Evolutionary conservation across 2,329 filamentous ascomycete genomes (phyloP), one percentile per base, ranked within the genome.

Genomic region (Penicillium aurantiogriseum): DNA sequence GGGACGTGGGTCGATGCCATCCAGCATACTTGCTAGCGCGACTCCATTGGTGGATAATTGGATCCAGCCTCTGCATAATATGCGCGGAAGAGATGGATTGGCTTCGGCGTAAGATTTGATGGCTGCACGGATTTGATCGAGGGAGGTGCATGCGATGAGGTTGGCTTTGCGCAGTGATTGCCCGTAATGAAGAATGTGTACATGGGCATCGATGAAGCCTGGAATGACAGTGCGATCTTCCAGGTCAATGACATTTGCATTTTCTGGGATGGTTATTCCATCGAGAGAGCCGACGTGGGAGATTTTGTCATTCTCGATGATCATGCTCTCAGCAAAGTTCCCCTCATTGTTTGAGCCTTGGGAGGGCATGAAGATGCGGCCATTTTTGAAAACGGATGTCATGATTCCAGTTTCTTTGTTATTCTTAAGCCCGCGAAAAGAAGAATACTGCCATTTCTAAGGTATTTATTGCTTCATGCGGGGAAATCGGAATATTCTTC

Each of bases 161-260:
- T 76, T 64, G 31, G 80, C 69, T 65, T 80, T 80, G 33, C 73
- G 70, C 3, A 81, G 70, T 0, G 79, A 77, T n/a, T 77, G 72
- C 0, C 79, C 79, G n/a, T 80, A 77, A n/a, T 80, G 71, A 5
- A 82, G 64, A 29, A 82, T 74, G 59, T 82, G 80, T 67, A 80
- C 78, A 53, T 82, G 80, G 7, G 74, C 77, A 61, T 82, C 80
- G 40, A 82, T 77, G 60, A 82, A 82, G 4, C 77, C 75, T 0
- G 80, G 79, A 3, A 79, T 62, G 1, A 81, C 70, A 36, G 77
- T 67, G 11, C 67, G 69, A 17, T 71, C 65, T 2, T 72, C 47
- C 5, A 81, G 64, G 57, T 81, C 74, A 54, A 68, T 40, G 13
- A 66, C 33, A 51, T 57, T 51, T 15, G 69, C 62, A 23, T 70